Conservation (phyloP, 306 rosid species). For the Delonix regia region DNA sequence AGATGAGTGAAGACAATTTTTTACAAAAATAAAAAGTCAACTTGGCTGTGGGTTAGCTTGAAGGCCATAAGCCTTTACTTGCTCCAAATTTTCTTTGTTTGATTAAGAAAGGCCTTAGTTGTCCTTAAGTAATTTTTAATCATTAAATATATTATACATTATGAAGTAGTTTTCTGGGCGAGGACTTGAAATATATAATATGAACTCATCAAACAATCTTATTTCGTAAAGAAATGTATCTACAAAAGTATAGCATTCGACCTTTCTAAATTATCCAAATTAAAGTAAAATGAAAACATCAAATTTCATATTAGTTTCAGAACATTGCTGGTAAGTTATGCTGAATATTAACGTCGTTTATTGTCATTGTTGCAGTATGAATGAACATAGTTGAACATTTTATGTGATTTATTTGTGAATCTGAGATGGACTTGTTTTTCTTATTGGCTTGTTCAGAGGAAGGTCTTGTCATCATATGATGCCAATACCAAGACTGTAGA, state of each 20-base stretch:
- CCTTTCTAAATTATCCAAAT: background rate
- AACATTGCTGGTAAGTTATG: background rate
- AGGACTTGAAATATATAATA: no score
- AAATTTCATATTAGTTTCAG: conserved; percentile 1
- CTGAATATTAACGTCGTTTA: background rate
- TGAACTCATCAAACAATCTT: background rate
- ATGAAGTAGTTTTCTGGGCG: no score
- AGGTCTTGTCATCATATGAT: conserved; percentile 62
- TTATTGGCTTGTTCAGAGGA: conserved; percentile 54
- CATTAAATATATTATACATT: no score
- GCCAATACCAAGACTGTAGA: conserved; percentile 43
- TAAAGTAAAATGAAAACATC: background rate
- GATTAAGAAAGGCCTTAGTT: no score
- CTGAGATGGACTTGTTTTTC: conserved; percentile 24
- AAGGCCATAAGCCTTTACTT: no score
- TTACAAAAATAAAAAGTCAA: no score
- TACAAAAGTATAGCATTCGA: background rate
- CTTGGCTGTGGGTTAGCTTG: no score
- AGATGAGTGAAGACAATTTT: background rate
- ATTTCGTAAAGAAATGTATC: background rate
- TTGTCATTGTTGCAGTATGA: background rate
- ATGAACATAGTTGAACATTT: conserved; percentile 11
- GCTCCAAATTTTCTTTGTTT: no score
- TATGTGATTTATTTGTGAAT: background rate
- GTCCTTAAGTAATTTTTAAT: no score